Evolutionary conservation across 2,329 filamentous ascomycete genomes (phyloP), one percentile per base, ranked within the genome.

Genomic region (Ophiostoma piceae): DNA sequence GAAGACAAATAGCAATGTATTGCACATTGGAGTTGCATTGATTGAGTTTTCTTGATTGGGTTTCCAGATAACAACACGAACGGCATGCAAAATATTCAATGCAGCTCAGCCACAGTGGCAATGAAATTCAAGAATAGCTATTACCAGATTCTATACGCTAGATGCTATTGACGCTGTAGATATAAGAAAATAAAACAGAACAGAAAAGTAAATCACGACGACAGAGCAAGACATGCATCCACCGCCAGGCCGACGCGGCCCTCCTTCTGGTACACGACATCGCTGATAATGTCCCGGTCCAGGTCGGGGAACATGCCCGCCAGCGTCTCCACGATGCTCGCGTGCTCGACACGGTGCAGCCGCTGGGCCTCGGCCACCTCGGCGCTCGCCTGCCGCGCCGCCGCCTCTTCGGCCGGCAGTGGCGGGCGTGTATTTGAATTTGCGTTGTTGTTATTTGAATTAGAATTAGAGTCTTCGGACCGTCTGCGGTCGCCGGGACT

Each of bases 261-360:
- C 79, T 97, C 90, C 80, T 99, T 97, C 82, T 96, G 88, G 78
- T 94, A 89, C 35, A 99, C 95, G 57, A 99, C 95, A 80, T 99
- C 95, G 76, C 94, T 94, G 77, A 99, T 98, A 51, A 99, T 86
- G 67, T 99, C 96, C 76, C 88, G 88, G 78, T 99, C 95, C 67
- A 99, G 82, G 77, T 96, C 93, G 0, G 95, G 95, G 78, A 99
- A 99, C 95, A 99, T 99, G 75, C 92, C 91, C 66, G 92, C 89
- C 70, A 99, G 81, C 47, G 95, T 98, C 80, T 98, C 95, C 2
- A 98, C 94, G 8, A 99, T 89, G 75, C 93, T 94, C 69, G 87
- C 84, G 79, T 98, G 94, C 82, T 99, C 95, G 69, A 90, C 89
- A 47, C 88, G 84, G 74, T 95, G 89, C 71, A 98, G 87, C 19